A percentile compares a stretch with the other conserved stretches of the same genome.
phyloP scores from a whole-genome alignment of 1,284 basidiomycete species.

The Tilletia setariae region DNA sequence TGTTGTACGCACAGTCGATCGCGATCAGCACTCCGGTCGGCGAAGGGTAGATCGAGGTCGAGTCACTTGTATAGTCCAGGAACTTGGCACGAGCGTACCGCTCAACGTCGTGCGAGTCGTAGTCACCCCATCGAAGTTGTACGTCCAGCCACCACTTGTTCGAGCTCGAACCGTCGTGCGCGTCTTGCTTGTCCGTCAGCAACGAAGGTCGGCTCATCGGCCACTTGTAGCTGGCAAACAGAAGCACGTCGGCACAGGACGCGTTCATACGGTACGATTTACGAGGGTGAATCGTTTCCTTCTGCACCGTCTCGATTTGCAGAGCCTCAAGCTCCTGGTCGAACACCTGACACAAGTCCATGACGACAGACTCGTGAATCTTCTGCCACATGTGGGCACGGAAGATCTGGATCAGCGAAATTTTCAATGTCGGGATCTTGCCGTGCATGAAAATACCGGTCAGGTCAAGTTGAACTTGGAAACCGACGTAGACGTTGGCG shows the following conservation, averaged over 20 bases:
- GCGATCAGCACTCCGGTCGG: conserved; percentile 98
- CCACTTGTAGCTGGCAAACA: conserved; percentile 90
- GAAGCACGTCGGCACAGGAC: conserved; percentile 81
- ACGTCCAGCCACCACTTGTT: conserved; percentile 99
- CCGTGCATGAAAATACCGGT: conserved; percentile 86
- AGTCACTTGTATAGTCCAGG: conserved; percentile 74
- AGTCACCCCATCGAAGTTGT: conserved; percentile 95
- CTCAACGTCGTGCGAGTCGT: conserved; percentile 75
- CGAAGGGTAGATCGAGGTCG: conserved; percentile 94
- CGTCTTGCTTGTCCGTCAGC: conserved; percentile 92
- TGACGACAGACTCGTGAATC: conserved; percentile 74
- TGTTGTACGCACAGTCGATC: conserved; percentile 95
- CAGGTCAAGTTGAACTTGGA: conserved; percentile 97
- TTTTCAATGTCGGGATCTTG: conserved; percentile 79
- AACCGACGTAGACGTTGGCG: conserved; percentile 98
- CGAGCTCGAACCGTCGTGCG: conserved; percentile 91
- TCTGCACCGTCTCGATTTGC: conserved; percentile 98
- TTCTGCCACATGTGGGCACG: conserved; percentile 98
- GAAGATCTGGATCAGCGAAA: conserved; percentile 94
- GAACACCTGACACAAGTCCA: conserved; percentile 94
- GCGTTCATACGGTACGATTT: conserved; percentile 99
- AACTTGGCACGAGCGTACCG: conserved; percentile 97
- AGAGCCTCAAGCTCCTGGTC: conserved; percentile 98
- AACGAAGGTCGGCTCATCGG: conserved; percentile 94
- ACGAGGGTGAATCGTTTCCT: conserved; percentile 96